Percentiles rank a stretch among this genome's conserved stretches.
phyloP scores from a whole-genome alignment of 345 rosid species.

The Linum tenue region DNA sequence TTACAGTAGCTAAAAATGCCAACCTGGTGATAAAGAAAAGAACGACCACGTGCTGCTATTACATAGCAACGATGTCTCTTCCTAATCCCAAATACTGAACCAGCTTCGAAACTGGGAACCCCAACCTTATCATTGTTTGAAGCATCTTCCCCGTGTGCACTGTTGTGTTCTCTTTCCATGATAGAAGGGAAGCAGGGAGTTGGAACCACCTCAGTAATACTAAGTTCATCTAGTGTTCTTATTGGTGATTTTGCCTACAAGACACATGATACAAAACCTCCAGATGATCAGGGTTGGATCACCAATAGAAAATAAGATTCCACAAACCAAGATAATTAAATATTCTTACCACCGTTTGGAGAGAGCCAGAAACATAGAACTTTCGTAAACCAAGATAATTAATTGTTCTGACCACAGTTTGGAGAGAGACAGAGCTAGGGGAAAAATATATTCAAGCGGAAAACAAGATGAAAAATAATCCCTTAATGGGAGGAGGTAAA shows the following conservation, averaged over 20 bases:
- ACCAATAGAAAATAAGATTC: not conserved
- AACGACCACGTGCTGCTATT: constrained; percentile 62
- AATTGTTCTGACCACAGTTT: no score
- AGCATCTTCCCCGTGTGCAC: constrained; percentile 16
- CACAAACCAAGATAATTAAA: not conserved
- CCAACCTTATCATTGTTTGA: not conserved
- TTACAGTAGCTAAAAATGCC: not conserved
- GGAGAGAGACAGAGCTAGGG: no score
- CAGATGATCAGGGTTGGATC: constrained; percentile 2
- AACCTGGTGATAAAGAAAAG: constrained; percentile 95
- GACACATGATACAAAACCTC: not conserved
- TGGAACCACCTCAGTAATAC: constrained; percentile 52
- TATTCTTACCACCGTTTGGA: no score
- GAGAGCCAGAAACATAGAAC: no score
- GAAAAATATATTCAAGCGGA: not conserved
- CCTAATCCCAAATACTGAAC: constrained; percentile 51
- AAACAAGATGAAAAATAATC: not conserved
- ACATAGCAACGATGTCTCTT: constrained; percentile 55
- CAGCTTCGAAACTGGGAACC: constrained; percentile 14
- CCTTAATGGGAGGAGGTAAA: constrained; percentile 14
- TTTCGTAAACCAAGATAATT: not conserved
- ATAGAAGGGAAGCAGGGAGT: constrained; percentile 60
- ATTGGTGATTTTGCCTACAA: constrained; percentile 74
- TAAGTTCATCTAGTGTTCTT: constrained; percentile 67
- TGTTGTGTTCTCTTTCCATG: constrained; percentile 30